Percentiles rank a stretch among this genome's conserved stretches.
phyloP scores from a whole-genome alignment of 2,329 filamentous ascomycete genomes.

The Penicillium sp. region DNA sequence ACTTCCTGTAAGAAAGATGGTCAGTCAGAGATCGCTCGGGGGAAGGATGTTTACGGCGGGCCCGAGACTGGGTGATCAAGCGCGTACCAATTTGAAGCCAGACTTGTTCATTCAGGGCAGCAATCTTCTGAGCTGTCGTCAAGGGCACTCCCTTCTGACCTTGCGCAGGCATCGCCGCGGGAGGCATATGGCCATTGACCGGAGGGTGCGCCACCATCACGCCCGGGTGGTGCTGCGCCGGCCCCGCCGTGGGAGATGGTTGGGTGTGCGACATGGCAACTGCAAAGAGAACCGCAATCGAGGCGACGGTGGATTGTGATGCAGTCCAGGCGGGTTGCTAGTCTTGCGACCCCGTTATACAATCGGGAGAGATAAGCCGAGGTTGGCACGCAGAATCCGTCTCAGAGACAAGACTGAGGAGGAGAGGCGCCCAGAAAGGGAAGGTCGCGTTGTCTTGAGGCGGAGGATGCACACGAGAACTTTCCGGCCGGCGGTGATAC shows the following conservation, averaged over 20 bases:
- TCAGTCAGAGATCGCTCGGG: slow-evolving; percentile 6
- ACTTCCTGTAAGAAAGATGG: slow-evolving; percentile 53
- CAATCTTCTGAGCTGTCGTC: slow-evolving; percentile 67
- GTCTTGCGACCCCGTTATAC: slow-evolving; percentile 31
- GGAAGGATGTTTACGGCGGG: not conserved
- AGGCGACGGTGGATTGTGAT: slow-evolving; percentile 15
- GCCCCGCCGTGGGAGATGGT: slow-evolving; percentile 70
- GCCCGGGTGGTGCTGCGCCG: slow-evolving; percentile 54
- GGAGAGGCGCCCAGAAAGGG: not conserved
- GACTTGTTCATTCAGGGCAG: slow-evolving; percentile 73
- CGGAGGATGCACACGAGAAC: not conserved
- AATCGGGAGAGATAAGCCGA: slow-evolving; percentile 10
- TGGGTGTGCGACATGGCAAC: slow-evolving; percentile 67
- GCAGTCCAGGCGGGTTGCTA: slow-evolving; percentile 8
- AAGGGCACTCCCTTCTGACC: slow-evolving; percentile 54
- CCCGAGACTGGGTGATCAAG: not conserved
- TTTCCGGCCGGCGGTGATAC: slow-evolving; percentile 1
- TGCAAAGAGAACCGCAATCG: slow-evolving; percentile 2
- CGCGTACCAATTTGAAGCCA: slow-evolving; percentile 87
- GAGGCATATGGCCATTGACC: slow-evolving; percentile 50
- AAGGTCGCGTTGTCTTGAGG: not conserved
- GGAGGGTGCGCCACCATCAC: slow-evolving; percentile 28
- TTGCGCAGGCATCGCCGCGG: slow-evolving; percentile 42
- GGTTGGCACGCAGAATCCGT: not conserved
- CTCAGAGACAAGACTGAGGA: not conserved